phyloP scores from a whole-genome alignment of 768 basidiomycete species.

The Tricholoma flavovirens region DNA sequence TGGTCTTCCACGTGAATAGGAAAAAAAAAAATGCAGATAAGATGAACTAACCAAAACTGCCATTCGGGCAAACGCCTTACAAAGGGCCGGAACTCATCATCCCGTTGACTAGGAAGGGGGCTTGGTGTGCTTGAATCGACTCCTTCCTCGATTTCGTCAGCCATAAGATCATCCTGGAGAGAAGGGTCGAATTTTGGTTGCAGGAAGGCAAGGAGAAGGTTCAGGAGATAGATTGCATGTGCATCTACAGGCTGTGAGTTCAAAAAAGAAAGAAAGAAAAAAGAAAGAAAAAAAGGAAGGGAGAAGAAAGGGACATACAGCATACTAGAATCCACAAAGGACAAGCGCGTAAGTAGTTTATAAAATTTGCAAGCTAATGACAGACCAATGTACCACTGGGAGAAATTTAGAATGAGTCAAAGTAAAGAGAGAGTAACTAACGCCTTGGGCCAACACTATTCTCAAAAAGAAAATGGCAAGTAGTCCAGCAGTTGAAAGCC shows the following conservation, averaged over 20 bases:
- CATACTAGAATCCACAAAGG: constrained; percentile 40
- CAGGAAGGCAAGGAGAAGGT: constrained; percentile 94
- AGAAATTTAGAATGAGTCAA: constrained; percentile 4
- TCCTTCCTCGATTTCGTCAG: constrained; percentile 94
- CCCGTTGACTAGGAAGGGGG: constrained; percentile 61
- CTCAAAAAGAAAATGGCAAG: constrained; percentile 75
- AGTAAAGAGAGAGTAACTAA: constrained; percentile 35
- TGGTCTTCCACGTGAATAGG: constrained; percentile 23
- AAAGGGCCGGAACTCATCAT: constrained; percentile 97
- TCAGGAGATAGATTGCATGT: constrained; percentile 91
- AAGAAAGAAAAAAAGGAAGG: too few relatives aligned
- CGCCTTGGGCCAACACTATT: constrained; percentile 86
- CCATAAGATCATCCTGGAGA: constrained; percentile 85
- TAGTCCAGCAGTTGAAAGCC: constrained; percentile 72
- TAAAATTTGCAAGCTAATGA: constrained; percentile 13
- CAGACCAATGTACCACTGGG: constrained; percentile 90
- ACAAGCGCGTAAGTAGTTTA: background rate
- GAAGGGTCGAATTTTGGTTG: constrained; percentile 99
- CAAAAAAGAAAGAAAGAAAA: constrained; percentile 3
- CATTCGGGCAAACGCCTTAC: constrained; percentile 93
- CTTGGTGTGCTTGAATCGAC: constrained; percentile 46
- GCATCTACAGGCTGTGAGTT: constrained; percentile 49
- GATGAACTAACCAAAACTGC: constrained; percentile 77
- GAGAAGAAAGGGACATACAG: constrained; percentile 43
- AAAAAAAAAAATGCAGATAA: background rate